Evolutionary conservation across 306 rosid genomes (phyloP).

Genomic region (Astragalus membranaceus): DNA sequence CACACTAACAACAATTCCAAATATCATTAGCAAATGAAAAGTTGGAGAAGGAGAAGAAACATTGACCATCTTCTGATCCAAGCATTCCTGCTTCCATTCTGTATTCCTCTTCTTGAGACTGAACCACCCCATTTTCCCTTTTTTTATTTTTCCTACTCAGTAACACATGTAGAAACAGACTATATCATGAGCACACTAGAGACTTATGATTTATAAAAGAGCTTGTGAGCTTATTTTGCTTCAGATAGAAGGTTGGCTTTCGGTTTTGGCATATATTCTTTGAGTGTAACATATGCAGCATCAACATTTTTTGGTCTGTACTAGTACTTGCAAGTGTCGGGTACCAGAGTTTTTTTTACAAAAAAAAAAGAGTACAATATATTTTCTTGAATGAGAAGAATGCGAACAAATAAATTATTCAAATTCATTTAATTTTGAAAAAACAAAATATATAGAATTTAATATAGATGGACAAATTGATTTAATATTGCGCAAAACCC

Average conservation of each 20-base stretch:
- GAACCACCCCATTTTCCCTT: constrained; percentile 68
- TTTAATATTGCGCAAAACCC: too few relatives aligned
- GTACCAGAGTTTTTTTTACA: not conserved
- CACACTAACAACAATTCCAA: constrained; percentile 79
- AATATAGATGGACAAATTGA: not conserved
- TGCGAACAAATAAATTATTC: not conserved
- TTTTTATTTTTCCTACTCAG: too few relatives aligned
- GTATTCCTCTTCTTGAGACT: constrained; percentile 54
- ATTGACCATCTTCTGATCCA: constrained; percentile 39
- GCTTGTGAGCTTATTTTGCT: constrained; percentile 25
- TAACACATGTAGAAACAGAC: too few relatives aligned
- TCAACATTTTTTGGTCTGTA: constrained; percentile 24
- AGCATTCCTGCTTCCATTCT: constrained; percentile 59
- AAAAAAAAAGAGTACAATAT: not conserved
- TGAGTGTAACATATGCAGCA: constrained; percentile 45
- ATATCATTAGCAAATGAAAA: constrained; percentile 53
- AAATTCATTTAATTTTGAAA: not conserved
- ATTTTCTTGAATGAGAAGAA: constrained; percentile 20
- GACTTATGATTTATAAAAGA: constrained; percentile 13
- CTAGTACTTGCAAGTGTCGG: constrained; percentile 32
- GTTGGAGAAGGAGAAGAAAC: constrained; percentile 58
- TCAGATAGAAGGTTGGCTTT: constrained; percentile 23
- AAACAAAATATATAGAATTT: not conserved
- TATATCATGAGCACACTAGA: too few relatives aligned
- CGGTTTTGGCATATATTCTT: constrained; percentile 76